Evolutionary conservation across 352 stramenopile species (phyloP).

Genomic region (Blastocystis sp.): DNA sequence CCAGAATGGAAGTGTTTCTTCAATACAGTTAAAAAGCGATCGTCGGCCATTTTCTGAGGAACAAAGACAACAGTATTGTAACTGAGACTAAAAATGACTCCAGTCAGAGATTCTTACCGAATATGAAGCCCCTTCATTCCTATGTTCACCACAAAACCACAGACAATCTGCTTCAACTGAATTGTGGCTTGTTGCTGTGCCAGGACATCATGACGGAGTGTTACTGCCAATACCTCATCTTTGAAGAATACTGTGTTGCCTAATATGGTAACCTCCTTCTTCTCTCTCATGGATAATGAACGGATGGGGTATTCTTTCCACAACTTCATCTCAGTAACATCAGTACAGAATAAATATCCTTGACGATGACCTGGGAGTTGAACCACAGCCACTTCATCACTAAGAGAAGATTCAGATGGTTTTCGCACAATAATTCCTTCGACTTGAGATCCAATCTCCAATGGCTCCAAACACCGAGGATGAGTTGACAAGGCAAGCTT

Average conservation of each 20-base stretch:
- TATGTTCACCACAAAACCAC: not conserved
- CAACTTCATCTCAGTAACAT: not conserved
- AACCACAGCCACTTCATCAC: not conserved
- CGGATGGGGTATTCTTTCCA: not conserved
- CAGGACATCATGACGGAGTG: not conserved
- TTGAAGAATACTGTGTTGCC: not conserved
- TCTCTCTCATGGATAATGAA: not conserved
- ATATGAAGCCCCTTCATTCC: not conserved
- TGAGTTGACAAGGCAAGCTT: not conserved
- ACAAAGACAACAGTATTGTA: not conserved
- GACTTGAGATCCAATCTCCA: not conserved
- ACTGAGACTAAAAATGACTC: not conserved
- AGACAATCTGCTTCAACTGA: not conserved
- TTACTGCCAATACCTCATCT: not conserved
- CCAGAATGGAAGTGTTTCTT: not conserved
- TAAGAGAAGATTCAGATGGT: not conserved
- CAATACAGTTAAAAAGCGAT: not conserved
- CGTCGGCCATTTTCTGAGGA: not conserved
- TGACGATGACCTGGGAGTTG: not conserved
- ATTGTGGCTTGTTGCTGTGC: not conserved
- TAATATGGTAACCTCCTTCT: not conserved
- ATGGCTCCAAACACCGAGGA: not conserved
- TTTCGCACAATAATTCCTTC: not conserved
- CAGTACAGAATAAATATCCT: slow-evolving; percentile 19
- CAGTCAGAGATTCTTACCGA: not conserved